Evolutionary conservation across 2,329 filamentous ascomycete species (phyloP), one percentile per base, ranked within the genome.

Genomic region (Botrytis aclada): DNA sequence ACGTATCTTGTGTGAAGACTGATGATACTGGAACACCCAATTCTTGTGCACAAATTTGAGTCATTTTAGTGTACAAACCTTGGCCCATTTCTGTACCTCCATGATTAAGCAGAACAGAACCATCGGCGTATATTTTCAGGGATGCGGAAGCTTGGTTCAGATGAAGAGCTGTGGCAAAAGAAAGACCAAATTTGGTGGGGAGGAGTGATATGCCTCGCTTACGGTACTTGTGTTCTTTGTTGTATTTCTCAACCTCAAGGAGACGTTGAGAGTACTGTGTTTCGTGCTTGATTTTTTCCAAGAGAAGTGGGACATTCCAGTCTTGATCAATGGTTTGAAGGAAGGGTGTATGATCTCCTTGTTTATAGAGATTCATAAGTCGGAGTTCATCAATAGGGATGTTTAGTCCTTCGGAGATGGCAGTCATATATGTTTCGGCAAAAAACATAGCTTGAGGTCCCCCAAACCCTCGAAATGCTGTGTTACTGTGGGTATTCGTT

Each of bases 1-100:
- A 90, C 0, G 95, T 98, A 80, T 98, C 95, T 3, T 93, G 94
- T 78, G 98, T 97, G 84, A 92, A 93, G 74, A 98, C 93, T 74
- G 88, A 87, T 37, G 92, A 90, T 70, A 94, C 85, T 0, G 95
- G 93, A 0, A 98, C 91, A 51, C 88, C 83, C 3, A 98, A 88
- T 1, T 95, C 93, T 83, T 98, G 93, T 0, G 95, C 95, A 0
- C 94, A 93, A 74, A 98, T 93, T 87, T 96, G 95, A 58, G 88
- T 91, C 90, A 98, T 97, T 84, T 98, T 98, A 20, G 95, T 98
- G 83, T 98, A 93, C 7, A 98, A 85, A 9, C 77, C 95, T 83
- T 98, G 95, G 12, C 95, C 95, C 95, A 98, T 98, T 83, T 98
- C 95, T 0, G 94, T 97, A 74, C 95, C 95, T 67, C 95, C 95